These are phyloP conservation scores for Phytopythium vexans DNA, from an alignment of 352 stramenopile genomes.

Conservation along the genomic window DNA sequence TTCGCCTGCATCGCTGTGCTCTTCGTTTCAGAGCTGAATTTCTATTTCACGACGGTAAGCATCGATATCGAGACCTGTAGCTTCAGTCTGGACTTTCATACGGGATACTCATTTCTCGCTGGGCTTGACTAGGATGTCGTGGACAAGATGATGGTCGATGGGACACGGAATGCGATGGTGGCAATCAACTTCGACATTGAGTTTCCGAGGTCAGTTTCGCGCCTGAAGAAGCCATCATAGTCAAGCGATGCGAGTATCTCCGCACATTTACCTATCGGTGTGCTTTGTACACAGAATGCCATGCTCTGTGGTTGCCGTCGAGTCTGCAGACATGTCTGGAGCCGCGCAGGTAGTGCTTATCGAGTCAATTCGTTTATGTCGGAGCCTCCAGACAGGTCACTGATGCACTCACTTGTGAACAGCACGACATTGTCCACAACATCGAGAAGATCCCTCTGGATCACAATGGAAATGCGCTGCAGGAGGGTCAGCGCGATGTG, in stretches of 20 bases:
- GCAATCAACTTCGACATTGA: conserved; percentile 81
- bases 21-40: conserved; percentile 70
- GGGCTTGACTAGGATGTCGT: conserved; percentile 84
- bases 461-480: conserved; percentile 32
- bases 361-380: too few species aligned
- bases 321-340: conserved; percentile 70
- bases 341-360: conserved; percentile 34
- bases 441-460: conserved; percentile 76
- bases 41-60: conserved; percentile 62
- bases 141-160: conserved; percentile 86
- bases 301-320: conserved; percentile 67
- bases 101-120: too few species aligned
- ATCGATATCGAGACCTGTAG: too few species aligned
- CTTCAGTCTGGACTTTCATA: too few species aligned
- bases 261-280: not conserved
- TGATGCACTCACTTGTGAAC: too few species aligned
- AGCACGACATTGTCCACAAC: conserved; percentile 78
- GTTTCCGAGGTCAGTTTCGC: conserved; percentile 53
- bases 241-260: not conserved
- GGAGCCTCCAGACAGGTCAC: too few species aligned
- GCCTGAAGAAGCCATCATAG: not conserved
- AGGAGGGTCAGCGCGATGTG: conserved; percentile 47
- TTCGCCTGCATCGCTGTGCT: conserved; percentile 65
- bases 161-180: conserved; percentile 59
- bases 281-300: conserved; percentile 44